Conservation (phyloP, 2,329 filamentous ascomycete genomes). For the Fusarium stilboides region DNA sequence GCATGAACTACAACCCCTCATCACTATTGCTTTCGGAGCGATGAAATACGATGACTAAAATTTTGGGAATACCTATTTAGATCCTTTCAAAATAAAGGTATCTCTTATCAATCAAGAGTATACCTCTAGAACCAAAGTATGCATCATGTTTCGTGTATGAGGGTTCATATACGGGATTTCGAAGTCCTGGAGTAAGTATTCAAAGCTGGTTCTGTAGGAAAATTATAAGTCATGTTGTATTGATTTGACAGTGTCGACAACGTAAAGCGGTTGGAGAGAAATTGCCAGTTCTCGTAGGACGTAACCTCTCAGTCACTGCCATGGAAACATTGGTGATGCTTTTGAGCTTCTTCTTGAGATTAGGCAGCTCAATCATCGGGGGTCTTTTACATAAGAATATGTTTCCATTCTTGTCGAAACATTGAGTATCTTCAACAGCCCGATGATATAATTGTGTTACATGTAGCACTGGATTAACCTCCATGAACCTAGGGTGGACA, state of each 20-base stretch:
- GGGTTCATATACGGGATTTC: not conserved
- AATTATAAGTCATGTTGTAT: not conserved
- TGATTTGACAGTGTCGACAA: not conserved
- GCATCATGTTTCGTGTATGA: not conserved
- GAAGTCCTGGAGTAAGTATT: not conserved
- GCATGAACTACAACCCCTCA: too few species aligned
- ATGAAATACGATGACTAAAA: too few species aligned
- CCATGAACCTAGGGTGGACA: not conserved
- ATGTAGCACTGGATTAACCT: not conserved
- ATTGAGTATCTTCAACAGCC: not conserved
- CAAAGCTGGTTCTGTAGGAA: not conserved
- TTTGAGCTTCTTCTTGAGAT: not conserved
- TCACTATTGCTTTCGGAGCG: too few species aligned
- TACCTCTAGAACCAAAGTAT: not conserved
- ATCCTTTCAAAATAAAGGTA: not conserved
- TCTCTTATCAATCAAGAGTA: not conserved
- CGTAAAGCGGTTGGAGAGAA: not conserved
- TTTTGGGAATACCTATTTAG: too few species aligned
- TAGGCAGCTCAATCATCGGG: not conserved
- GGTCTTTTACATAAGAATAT: not conserved
- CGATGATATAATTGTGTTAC: not conserved
- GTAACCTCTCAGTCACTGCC: not conserved
- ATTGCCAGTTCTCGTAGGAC: not conserved
- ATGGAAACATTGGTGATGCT: not conserved
- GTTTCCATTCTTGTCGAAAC: not conserved